phyloP scores from a whole-genome alignment of 208 protist species.

The Acanthamoeba triangularis region DNA sequence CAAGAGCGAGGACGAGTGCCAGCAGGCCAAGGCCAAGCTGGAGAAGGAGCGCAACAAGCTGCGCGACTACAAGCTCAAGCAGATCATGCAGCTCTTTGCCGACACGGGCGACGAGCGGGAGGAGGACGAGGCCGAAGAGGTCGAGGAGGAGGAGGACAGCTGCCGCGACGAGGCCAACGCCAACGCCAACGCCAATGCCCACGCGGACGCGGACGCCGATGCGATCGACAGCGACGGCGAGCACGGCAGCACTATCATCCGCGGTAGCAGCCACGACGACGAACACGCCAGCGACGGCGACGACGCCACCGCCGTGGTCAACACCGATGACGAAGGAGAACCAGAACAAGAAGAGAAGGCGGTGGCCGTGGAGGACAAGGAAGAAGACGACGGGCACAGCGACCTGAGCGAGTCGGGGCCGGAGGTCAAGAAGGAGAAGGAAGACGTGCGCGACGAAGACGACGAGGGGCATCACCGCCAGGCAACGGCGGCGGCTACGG shows the following conservation, averaged over 20 bases:
- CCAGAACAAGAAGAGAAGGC: not conserved
- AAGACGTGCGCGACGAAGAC: not conserved
- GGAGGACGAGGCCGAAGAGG: not conserved
- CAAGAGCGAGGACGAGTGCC: not conserved
- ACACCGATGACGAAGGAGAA: too few relatives aligned
- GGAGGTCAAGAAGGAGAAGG: not conserved
- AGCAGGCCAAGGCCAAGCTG: not conserved
- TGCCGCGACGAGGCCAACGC: too few relatives aligned
- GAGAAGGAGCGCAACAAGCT: slow-evolving; percentile 47
- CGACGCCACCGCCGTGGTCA: too few relatives aligned
- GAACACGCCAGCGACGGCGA: not conserved
- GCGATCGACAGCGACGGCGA: not conserved
- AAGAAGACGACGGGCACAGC: not conserved
- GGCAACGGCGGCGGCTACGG: too few relatives aligned
- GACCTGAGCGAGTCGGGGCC: not conserved
- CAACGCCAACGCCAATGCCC: not conserved
- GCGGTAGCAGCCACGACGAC: too few relatives aligned
- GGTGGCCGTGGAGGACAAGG: not conserved
- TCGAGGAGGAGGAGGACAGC: not conserved
- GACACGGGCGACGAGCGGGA: not conserved
- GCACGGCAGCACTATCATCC: too few relatives aligned
- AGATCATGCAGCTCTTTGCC: slow-evolving; percentile 46
- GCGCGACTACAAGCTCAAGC: slow-evolving; percentile 46
- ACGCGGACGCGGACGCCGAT: not conserved
- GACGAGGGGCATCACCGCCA: not conserved